Conservation (phyloP, 2,329 filamentous ascomycete species). For the Phyllosticta citrichinensis region DNA sequence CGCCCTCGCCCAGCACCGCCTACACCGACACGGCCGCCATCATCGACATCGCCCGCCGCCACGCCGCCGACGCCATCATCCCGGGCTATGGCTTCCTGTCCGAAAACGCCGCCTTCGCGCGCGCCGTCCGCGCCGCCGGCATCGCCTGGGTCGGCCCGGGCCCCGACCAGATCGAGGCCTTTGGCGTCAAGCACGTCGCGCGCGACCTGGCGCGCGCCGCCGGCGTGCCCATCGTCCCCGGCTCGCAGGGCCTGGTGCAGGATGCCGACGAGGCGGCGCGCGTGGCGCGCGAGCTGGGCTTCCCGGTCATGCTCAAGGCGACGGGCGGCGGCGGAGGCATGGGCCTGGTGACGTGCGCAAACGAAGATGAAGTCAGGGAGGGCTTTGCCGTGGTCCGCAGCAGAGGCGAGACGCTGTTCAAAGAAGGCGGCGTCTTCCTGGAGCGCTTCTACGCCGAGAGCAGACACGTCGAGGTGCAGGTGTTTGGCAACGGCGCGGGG, state of each 20-base stretch:
- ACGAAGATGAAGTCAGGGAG: constrained; percentile 56
- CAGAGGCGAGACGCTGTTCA: constrained; percentile 69
- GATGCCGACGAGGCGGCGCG: constrained; percentile 38
- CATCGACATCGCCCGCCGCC: constrained; percentile 41
- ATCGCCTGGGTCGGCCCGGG: constrained; percentile 52
- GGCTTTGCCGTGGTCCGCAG: constrained; percentile 61
- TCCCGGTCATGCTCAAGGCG: constrained; percentile 55
- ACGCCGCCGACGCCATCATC: constrained; percentile 47
- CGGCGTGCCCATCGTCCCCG: constrained; percentile 46
- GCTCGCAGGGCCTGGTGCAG: constrained; percentile 39
- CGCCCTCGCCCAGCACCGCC: constrained; percentile 37
- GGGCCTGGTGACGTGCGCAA: constrained; percentile 67
- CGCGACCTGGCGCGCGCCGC: constrained; percentile 43
- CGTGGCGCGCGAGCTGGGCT: constrained; percentile 35
- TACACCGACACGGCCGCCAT: constrained; percentile 41
- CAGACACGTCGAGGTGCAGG: constrained; percentile 80
- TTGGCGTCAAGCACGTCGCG: constrained; percentile 51
- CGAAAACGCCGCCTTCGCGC: constrained; percentile 53
- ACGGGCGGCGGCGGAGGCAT: constrained; percentile 58
- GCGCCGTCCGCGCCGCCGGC: constrained; percentile 41
- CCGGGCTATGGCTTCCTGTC: constrained; percentile 60
- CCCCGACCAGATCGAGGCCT: constrained; percentile 42
- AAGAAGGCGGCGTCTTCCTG: constrained; percentile 73
- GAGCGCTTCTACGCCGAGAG: constrained; percentile 73
- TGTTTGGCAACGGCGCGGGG: constrained; percentile 75